Conservation (phyloP, 371 early-diverging fungal species). For the Mortierella sp. region DNA sequence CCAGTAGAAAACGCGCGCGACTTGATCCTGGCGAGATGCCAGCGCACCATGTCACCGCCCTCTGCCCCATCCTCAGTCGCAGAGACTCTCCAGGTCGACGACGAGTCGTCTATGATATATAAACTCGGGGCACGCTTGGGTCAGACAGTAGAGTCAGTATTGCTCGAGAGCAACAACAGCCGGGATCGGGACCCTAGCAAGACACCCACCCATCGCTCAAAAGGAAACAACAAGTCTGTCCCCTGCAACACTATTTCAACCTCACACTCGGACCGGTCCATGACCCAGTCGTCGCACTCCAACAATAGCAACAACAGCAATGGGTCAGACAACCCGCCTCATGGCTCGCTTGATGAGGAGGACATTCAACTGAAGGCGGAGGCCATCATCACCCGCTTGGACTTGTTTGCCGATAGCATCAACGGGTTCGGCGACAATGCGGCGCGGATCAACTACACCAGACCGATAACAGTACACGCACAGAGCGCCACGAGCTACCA, state of each 20-base stretch:
- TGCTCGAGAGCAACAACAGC: not conserved
- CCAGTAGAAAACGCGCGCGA: conserved; percentile 44
- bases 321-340: conserved; percentile 8
- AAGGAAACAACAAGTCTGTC: conserved; percentile 6
- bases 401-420: conserved; percentile 41
- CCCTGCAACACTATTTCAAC: not conserved
- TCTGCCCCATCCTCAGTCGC: conserved; percentile 29
- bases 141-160: not conserved
- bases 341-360: conserved; percentile 3
- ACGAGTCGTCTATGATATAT: not conserved
- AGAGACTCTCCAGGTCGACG: conserved; percentile 23
- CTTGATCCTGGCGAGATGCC: conserved; percentile 37
- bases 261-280: conserved; percentile 13
- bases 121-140: not conserved
- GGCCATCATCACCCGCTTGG: conserved; percentile 25
- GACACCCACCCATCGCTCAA: conserved; percentile 6
- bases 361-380: conserved; percentile 9
- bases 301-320: conserved; percentile 10
- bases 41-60: conserved; percentile 25
- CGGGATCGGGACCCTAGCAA: conserved; percentile 6
- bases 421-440: conserved; percentile 35
- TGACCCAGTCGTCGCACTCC: conserved; percentile 15
- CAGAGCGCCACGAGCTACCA: not conserved
- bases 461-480: not conserved
- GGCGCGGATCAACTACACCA: conserved; percentile 27